These are phyloP conservation scores for Haplographium delicatum DNA, from an alignment of 495 filamentous ascomycete genomes.

Conservation along the genomic window DNA sequence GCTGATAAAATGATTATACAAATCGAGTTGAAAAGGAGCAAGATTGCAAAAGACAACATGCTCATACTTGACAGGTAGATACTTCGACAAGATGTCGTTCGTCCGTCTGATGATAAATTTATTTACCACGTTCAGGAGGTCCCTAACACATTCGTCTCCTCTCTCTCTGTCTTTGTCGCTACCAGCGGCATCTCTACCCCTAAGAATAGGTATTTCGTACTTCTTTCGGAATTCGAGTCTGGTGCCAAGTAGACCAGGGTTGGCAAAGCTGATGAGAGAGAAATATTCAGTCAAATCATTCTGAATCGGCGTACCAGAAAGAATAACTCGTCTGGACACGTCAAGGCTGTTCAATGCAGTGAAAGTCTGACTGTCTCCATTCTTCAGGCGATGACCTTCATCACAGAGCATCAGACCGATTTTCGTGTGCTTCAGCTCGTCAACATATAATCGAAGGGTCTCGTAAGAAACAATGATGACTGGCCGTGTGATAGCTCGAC, in stretches of 20 bases:
- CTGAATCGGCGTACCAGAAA: constrained; percentile 96
- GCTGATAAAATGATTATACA: constrained; percentile 96
- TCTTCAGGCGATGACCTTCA: constrained; percentile 97
- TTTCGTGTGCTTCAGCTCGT: constrained; percentile 76
- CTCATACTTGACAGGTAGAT: constrained; percentile 97
- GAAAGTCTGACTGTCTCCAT: constrained; percentile 93
- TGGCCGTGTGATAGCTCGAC: constrained; percentile 83
- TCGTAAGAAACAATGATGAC: constrained; percentile 99
- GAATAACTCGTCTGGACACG: constrained; percentile 85
- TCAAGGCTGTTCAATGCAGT: constrained; percentile 84
- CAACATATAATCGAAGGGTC: constrained; percentile 84
- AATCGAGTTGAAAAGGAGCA: constrained; percentile 81
- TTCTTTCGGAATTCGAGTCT: constrained; percentile 90
- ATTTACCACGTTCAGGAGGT: constrained; percentile 82
- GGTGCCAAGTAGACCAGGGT: constrained; percentile 85
- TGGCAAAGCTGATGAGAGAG: constrained; percentile 92
- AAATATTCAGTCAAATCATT: constrained; percentile 99
- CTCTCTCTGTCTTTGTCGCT: constrained; percentile 75
- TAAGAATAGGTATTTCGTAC: constrained; percentile 88
- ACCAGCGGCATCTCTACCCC: constrained; percentile 86
- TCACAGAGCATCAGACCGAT: constrained; percentile 97
- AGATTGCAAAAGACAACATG: constrained; percentile 99
- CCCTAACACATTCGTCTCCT: constrained; percentile 77
- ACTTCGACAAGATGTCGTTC: constrained; percentile 97
- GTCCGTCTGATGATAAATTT: constrained; percentile 98